phyloP scores from a whole-genome alignment of 2,329 filamentous ascomycete genomes.

The Hypoxylon sp. region DNA sequence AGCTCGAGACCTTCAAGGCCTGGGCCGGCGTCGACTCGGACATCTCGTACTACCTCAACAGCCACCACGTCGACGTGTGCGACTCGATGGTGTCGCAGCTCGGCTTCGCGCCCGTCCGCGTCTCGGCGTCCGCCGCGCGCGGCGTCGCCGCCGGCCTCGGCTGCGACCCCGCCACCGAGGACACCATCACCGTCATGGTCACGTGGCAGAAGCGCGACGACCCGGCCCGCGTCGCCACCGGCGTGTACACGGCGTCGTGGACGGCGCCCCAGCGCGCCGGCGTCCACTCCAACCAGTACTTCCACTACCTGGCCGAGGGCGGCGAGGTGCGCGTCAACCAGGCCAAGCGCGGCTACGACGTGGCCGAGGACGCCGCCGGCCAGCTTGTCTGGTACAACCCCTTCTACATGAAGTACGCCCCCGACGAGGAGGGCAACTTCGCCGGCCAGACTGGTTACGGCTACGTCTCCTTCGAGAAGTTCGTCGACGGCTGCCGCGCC shows the following conservation, averaged over 20 bases:
- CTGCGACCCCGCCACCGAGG: slow-evolving; percentile 82
- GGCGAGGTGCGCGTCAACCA: slow-evolving; percentile 92
- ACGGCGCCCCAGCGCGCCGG: slow-evolving; percentile 91
- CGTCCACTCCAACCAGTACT: slow-evolving; percentile 97
- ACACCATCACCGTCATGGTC: slow-evolving; percentile 90
- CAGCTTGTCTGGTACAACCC: slow-evolving; percentile 89
- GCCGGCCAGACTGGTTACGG: slow-evolving; percentile 90
- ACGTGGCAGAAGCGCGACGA: slow-evolving; percentile 82
- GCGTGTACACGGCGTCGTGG: slow-evolving; percentile 93
- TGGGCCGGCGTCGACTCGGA: slow-evolving; percentile 93
- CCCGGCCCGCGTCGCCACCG: slow-evolving; percentile 76
- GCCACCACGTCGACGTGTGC: slow-evolving; percentile 90
- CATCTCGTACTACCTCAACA: slow-evolving; percentile 96
- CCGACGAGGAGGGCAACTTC: slow-evolving; percentile 95
- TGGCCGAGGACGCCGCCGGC: slow-evolving; percentile 79
- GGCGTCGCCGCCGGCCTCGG: slow-evolving; percentile 82
- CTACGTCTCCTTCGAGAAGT: slow-evolving; percentile 95
- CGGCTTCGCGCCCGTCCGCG: slow-evolving; percentile 78
- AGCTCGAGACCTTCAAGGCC: slow-evolving; percentile 92
- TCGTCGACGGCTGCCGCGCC: slow-evolving; percentile 83
- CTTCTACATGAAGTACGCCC: slow-evolving; percentile 94
- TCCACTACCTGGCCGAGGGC: slow-evolving; percentile 86
- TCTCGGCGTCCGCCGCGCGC: slow-evolving; percentile 78
- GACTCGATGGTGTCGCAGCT: slow-evolving; percentile 83
- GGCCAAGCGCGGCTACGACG: slow-evolving; percentile 92